Evolutionary conservation across 257 asterid species (phyloP), one percentile per base, ranked within the genome.

Genomic region (Cynanchum wilfordii): DNA sequence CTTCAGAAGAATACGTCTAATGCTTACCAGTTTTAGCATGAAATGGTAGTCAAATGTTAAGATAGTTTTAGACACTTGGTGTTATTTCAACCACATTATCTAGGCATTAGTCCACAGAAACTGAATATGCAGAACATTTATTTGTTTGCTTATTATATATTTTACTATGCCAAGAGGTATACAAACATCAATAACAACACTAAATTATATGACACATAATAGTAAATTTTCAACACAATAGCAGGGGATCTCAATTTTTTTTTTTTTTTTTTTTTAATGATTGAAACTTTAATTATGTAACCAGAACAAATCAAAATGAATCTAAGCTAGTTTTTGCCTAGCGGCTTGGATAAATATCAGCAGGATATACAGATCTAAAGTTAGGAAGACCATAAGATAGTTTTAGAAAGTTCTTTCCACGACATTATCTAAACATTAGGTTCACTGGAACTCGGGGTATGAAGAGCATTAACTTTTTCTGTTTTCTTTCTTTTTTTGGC

Each of bases 291-390:
- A 10, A 22, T 33, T 33, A 16, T 20, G 38, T 7, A 64, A 64
- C 3, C 8, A 63, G 27, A 64, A 30, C 12, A 36, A 64, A 36
- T 6, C 16, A 30, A 3, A 8, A 62, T 16, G 45, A 62, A 5
- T 10, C 33, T n/a, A 62, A 30, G 24, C 19, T 60, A 29, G 4
- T 3, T 29, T 60, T 29, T 60, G 24, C 2, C 19, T 30, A 30
- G 67, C 45, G 7, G 67, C 67, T 30, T 40, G 49, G 60, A 66
- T 11, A 42, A 74, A 40, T 65, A 67, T 67, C 51, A 15, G 17
- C 47, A 56, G 17, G 25, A 27, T 40, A 25, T 9, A 56, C 33
- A 24, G 47, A 72, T 38, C 24, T 30, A 54, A 64, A 30, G 10
- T n/a, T 20, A 52, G 65, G n/a, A 33, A 60, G 20, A 11, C 20